Evolutionary conservation across 148 eudicot species (phyloP), one percentile per base, ranked within the genome.

Genomic region (Dianthus caryophyllus): DNA sequence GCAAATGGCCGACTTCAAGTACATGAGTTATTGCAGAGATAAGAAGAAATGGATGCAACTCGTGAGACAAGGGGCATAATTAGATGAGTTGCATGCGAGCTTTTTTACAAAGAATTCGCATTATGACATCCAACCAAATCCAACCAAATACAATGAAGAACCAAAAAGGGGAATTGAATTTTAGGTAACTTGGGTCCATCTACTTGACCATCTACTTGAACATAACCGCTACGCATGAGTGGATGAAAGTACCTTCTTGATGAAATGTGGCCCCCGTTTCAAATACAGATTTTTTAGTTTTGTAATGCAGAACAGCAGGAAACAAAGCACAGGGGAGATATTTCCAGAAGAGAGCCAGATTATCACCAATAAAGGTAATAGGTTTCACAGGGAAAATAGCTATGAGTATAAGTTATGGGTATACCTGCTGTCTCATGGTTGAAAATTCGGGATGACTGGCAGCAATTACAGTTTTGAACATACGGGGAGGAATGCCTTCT

Each of bases 381-480:
- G 25, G 13, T 60, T 36, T 18, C 53, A 55, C 0, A 44, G 33
- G 12, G 4, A 17, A 55, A 17, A 33, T n/a, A n/a, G n/a, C n/a
- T n/a, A n/a, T 15, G 61, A 21, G 17, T 27, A 41, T 9, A 63
- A 22, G 25, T 33, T 15, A 27, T 22, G 46, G 62, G 56, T 50
- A 63, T 73, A 94, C 98, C 96, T 90, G 98, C 75, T 94, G 98
- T 62, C 98, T 83, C 97, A 88, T 88, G 48, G 97, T 82, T 24
- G 98, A 94, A 76, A 94, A 94, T 69, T 94, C 98, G 30, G 97
- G 98, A 82, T 94, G 98, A 63, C 84, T 94, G 49, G 98, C 97
- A 79, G 98, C 97, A 76, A 94, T 94, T 39, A 94, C 96, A 26
- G 90, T 81, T 79, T 94, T 94, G 82, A 94, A 90, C 98, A 94